Conservation (phyloP, 108 stramenopile genomes). For the Skeletonema costatum region DNA sequence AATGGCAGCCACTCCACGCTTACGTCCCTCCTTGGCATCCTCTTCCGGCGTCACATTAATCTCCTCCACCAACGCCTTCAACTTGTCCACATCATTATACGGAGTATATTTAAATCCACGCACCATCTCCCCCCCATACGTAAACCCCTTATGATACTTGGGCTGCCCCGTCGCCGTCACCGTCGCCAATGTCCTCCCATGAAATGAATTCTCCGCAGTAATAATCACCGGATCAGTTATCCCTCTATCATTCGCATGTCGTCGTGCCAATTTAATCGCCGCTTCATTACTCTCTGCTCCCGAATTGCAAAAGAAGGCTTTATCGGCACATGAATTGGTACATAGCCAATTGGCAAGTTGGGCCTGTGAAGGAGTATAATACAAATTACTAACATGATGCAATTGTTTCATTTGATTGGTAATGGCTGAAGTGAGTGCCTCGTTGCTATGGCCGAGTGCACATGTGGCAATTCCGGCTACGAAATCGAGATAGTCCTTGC, state of each 20-base stretch:
- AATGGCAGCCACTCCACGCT: conserved; percentile 90
- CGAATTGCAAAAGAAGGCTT: conserved; percentile 98
- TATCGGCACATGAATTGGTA: conserved; percentile 87
- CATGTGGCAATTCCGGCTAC: conserved; percentile 97
- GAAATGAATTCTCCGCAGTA: conserved; percentile 92
- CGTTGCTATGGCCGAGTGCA: conserved; percentile 92
- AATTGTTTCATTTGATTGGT: conserved; percentile 82
- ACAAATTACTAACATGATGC: conserved; percentile 94
- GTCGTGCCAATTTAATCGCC: conserved; percentile 94
- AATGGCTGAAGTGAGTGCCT: conserved; percentile 78
- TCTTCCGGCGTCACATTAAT: conserved; percentile 66
- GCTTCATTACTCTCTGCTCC: conserved; percentile 98
- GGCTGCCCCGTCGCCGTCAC: conserved; percentile 96
- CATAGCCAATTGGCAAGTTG: conserved; percentile 93
- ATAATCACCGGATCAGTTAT: conserved; percentile 93
- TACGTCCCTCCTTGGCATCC: conserved; percentile 60
- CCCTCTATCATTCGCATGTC: conserved; percentile 79
- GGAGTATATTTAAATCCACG: conserved; percentile 87
- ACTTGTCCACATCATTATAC: conserved; percentile 88
- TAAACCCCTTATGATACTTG: conserved; percentile 95
- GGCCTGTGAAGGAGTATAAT: conserved; percentile 91
- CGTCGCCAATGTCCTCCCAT: conserved; percentile 95
- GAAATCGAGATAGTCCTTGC: conserved; percentile 92
- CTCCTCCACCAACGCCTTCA: conserved; percentile 73
- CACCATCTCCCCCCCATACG: conserved; percentile 86